These are phyloP conservation scores for Rachicladosporium sp. DNA, from an alignment of 2,329 filamentous ascomycete species.

Conservation along the genomic window DNA sequence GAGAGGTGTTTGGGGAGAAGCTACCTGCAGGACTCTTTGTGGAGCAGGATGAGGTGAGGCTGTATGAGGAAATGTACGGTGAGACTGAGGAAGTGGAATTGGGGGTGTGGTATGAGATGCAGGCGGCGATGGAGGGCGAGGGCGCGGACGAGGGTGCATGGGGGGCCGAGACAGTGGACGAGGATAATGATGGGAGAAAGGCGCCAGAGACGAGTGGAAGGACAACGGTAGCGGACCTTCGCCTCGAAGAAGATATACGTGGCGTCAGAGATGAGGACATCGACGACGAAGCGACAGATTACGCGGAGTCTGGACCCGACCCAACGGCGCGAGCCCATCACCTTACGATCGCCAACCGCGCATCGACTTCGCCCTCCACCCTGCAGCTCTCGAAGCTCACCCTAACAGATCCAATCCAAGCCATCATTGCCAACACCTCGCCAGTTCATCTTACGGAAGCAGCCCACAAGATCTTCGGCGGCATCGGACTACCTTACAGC, in stretches of 20 bases:
- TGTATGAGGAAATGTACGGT: conserved; percentile 68
- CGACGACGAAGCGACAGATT: conserved; percentile 13
- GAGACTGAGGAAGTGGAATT: conserved; percentile 36
- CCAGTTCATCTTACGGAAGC: conserved; percentile 62
- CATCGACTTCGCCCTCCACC: conserved; percentile 60
- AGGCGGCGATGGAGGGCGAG: conserved; percentile 41
- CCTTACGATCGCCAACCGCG: conserved; percentile 61
- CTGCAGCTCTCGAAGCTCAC: conserved; percentile 59
- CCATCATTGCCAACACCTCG: conserved; percentile 50
- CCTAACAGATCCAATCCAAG: conserved; percentile 57
- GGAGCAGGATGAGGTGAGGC: conserved; percentile 57
- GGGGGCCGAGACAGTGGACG: conserved; percentile 42
- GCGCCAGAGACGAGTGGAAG: conserved; percentile 27
- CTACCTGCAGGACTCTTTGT: conserved; percentile 61
- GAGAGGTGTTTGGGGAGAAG: conserved; percentile 63
- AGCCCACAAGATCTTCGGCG: conserved; percentile 66
- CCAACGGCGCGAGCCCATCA: conserved; percentile 53
- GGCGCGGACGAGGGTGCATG: conserved; percentile 47
- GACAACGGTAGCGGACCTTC: not conserved
- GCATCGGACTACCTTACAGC: conserved; percentile 61
- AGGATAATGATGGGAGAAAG: conserved; percentile 39
- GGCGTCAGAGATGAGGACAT: conserved; percentile 16
- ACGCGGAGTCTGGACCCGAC: conserved; percentile 17
- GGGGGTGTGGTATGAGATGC: conserved; percentile 35
- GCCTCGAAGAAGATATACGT: conserved; percentile 13